Conservation (phyloP, 163 green algal genomes). For the Prototheca stagnorum region DNA sequence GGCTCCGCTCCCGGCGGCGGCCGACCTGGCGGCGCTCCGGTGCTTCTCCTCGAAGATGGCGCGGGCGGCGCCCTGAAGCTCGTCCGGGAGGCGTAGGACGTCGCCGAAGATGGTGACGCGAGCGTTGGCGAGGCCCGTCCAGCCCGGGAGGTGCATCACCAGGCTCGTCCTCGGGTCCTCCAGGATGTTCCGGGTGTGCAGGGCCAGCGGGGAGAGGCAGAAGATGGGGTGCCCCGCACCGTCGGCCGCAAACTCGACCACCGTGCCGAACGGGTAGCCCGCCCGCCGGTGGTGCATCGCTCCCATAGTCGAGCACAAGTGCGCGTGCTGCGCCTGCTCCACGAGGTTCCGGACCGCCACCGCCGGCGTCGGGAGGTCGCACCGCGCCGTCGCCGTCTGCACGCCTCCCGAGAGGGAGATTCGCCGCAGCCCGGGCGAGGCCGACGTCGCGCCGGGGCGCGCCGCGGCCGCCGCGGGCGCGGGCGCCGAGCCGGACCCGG, state of each 20-base stretch:
- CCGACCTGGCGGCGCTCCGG: constrained; percentile 25
- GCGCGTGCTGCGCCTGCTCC: constrained; percentile 57
- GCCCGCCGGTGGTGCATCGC: constrained; percentile 83
- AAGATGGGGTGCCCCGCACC: constrained; percentile 73
- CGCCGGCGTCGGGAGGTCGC: constrained; percentile 27
- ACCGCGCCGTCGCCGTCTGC: constrained; percentile 67
- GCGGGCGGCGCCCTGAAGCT: constrained; percentile 71
- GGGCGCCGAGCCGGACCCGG: too few species aligned
- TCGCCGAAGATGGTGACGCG: constrained; percentile 86
- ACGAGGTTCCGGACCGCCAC: constrained; percentile 70
- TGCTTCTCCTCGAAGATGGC: constrained; percentile 64
- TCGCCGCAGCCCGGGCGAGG: constrained; percentile 34
- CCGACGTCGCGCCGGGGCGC: too few species aligned
- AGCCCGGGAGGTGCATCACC: constrained; percentile 85
- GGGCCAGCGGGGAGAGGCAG: constrained; percentile 79
- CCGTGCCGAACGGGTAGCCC: constrained; percentile 91
- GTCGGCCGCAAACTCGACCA: constrained; percentile 83
- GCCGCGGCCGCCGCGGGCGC: too few species aligned
- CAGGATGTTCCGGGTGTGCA: constrained; percentile 89
- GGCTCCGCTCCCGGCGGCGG: background rate
- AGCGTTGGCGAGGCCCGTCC: constrained; percentile 87
- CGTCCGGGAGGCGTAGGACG: background rate
- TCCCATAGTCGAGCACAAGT: constrained; percentile 88
- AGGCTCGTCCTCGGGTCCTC: constrained; percentile 66
- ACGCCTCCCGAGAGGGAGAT: constrained; percentile 71